A percentile compares a stretch with the other conserved stretches of the same genome.
Conservation (phyloP, 345 rosid species). For the Anacardium occidentale region DNA sequence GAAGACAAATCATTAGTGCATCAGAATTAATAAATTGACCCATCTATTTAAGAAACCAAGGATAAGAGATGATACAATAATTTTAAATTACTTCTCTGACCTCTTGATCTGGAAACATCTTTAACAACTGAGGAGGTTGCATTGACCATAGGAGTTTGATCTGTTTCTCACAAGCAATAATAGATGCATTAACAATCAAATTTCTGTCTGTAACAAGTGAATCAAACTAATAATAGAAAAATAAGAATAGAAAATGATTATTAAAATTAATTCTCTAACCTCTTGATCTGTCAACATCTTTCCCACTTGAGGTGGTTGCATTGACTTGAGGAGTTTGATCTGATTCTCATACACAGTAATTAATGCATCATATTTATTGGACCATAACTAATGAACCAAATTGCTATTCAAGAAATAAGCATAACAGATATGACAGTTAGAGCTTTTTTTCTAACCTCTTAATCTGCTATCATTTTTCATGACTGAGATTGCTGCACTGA, state of each 20-base stretch:
- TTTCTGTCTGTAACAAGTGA: not conserved
- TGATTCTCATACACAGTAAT: not conserved
- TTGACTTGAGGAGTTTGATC: constrained; percentile 10
- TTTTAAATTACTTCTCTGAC: not conserved
- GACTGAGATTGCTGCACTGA: constrained; percentile 2
- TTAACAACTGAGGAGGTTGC: constrained; percentile 7
- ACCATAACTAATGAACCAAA: not conserved
- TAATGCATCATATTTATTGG: not conserved
- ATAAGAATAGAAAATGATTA: not conserved
- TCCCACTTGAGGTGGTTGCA: constrained; percentile 5
- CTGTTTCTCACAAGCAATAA: not conserved
- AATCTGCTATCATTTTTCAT: constrained; percentile 12
- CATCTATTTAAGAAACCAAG: not conserved
- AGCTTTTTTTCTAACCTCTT: constrained; percentile 9
- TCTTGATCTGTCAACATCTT: constrained; percentile 12
- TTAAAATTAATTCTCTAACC: constrained; percentile 1
- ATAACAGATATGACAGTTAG: not conserved
- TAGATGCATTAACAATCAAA: not conserved
- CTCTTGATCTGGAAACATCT: constrained; percentile 13
- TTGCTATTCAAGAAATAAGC: not conserved
- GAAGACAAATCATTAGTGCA: not conserved
- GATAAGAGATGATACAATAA: not conserved
- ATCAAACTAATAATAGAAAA: not conserved
- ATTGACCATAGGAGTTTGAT: constrained; percentile 7
- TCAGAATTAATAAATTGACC: not conserved